Conservation (phyloP, 2,329 filamentous ascomycete genomes). For the Fusarium dlaminii region DNA sequence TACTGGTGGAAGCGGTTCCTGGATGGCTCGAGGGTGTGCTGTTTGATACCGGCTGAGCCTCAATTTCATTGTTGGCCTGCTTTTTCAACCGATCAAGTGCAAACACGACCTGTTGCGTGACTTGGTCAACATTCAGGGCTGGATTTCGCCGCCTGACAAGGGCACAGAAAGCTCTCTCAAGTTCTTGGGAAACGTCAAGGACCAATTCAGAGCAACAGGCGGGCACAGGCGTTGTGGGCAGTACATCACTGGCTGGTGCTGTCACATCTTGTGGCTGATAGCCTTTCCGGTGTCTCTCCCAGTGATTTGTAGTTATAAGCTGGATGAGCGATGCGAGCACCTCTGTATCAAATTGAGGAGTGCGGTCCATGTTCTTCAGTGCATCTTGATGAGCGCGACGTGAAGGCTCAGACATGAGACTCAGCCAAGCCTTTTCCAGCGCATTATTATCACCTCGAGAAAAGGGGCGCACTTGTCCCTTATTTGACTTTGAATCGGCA, state of each 20-base stretch:
- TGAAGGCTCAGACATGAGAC: conserved; percentile 62
- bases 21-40: conserved; percentile 27
- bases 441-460: conserved; percentile 80
- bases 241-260: conserved; percentile 41
- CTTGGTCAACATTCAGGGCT: conserved; percentile 54
- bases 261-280: conserved; percentile 46
- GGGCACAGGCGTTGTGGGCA: conserved; percentile 46
- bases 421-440: conserved; percentile 80
- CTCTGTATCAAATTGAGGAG: conserved; percentile 20
- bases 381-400: conserved; percentile 56
- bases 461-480: conserved; percentile 78
- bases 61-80: conserved; percentile 22
- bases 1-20: conserved; percentile 26
- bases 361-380: conserved; percentile 29
- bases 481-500: conserved; percentile 61
- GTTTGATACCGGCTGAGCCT: conserved; percentile 21
- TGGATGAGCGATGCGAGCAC: conserved; percentile 49
- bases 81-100: conserved; percentile 38
- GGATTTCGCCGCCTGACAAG: conserved; percentile 54
- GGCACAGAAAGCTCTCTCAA: conserved; percentile 61
- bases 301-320: conserved; percentile 57
- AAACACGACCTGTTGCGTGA: conserved; percentile 58
- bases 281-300: conserved; percentile 56
- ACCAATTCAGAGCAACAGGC: conserved; percentile 61
- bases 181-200: conserved; percentile 57